Evolutionary conservation across 2,329 filamentous ascomycete species (phyloP), one percentile per base, ranked within the genome.

Genomic region (Plectosphaerella cucumerina): DNA sequence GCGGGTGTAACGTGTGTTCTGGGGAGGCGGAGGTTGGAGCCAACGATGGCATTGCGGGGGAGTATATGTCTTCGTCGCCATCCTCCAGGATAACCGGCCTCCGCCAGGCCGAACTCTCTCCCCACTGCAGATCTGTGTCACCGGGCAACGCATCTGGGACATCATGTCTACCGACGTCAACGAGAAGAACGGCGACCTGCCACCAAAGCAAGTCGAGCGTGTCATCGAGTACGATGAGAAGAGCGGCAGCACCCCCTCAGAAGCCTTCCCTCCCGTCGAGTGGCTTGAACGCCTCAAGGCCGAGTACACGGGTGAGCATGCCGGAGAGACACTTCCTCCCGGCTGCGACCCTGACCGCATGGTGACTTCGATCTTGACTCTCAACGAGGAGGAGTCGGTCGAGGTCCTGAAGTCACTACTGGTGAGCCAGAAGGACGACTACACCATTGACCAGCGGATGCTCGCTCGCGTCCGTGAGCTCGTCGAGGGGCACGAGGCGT

Each of bases 391-490:
- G 23, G 70, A 74, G 50, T 72, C 72, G 0, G 23, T 71, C 5
- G 66, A 62, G 22, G 72, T 74, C 46, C 53, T 75, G 9, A 50
- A 58, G 2, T 70, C 73, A 54, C 61, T 66, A 0, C 56, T 70
- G 47, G 58, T 62, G 17, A 73, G 73, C 55, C 69, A 72, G 53
- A 58, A 61, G 20, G 71, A 74, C 49, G 72, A 74, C 57, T 73
- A 70, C 69, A 73, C 73, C 56, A 74, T 74, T 37, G 71, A 71
- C 0, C 57, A 64, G 2, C 68, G 70, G 5, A 74, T 73, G 70
- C 60, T 69, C 21, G 63, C 64, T n/a, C 68, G 69, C 17, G 72
- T 75, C 68, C 55, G 59, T 49, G 58, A 58, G n/a, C 61, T 73
- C 1, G 55, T 74, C 2, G 53, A 63, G 11, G 71, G 70, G 0